Percentiles rank a stretch among this genome's conserved stretches.
phyloP scores from a whole-genome alignment of 345 rosid species.

The Linum lewisii region DNA sequence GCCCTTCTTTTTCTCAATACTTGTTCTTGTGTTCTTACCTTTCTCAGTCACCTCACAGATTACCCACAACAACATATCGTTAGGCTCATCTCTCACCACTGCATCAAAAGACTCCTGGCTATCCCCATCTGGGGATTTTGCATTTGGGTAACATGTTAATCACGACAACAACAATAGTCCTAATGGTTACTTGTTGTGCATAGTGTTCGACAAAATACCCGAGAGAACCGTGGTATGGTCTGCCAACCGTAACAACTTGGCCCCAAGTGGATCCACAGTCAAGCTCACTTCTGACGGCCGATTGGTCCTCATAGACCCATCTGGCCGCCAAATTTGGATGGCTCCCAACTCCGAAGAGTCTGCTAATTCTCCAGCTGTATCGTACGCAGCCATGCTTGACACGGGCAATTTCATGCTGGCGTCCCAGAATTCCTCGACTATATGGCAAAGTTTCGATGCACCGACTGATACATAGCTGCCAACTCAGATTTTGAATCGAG shows the following conservation, averaged over 20 bases:
- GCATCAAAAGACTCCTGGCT: conserved; percentile 17
- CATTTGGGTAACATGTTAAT: conserved; percentile 34
- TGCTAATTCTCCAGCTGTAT: conserved; percentile 11
- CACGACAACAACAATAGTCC: too few relatives aligned
- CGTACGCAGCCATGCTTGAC: conserved; percentile 42
- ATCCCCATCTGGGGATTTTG: conserved; percentile 41
- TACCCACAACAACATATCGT: conserved; percentile 15
- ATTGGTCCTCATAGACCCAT: conserved; percentile 26
- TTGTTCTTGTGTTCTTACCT: conserved; percentile 16
- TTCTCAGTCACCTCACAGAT: conserved; percentile 16
- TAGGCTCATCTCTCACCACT: conserved; percentile 27
- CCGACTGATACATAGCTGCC: conserved; percentile 56
- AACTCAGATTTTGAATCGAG: conserved; percentile 22
- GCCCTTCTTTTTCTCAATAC: background rate
- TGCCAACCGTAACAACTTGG: conserved; percentile 25
- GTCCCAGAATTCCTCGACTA: background rate
- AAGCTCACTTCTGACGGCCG: conserved; percentile 23
- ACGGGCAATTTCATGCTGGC: conserved; percentile 39
- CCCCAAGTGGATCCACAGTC: conserved; percentile 29
- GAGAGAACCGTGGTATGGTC: conserved; percentile 45
- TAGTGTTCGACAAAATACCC: conserved; percentile 34
- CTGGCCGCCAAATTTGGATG: conserved; percentile 25
- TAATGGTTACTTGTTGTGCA: conserved; percentile 24
- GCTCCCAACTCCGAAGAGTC: background rate
- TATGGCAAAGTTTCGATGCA: conserved; percentile 42